phyloP scores from a whole-genome alignment of 305 asterid genomes.

The Ruellia speciosa region DNA sequence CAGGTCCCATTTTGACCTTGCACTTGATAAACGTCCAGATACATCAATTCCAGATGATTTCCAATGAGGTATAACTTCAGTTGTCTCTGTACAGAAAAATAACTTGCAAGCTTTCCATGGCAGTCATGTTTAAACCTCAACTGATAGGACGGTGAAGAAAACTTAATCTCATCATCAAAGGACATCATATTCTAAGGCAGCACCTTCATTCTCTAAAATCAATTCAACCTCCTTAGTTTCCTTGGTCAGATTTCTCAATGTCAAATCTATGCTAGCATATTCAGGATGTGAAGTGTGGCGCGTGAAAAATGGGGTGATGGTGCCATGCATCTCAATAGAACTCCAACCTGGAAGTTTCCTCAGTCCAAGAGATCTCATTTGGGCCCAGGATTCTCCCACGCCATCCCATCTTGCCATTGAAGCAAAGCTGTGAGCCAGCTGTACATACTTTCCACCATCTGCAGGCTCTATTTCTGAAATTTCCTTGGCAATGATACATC shows the following conservation, averaged over 20 bases:
- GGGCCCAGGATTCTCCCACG: constrained; percentile 72
- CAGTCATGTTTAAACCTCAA: background rate
- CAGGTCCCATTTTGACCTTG: background rate
- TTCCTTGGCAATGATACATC: constrained; percentile 41
- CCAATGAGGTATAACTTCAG: background rate
- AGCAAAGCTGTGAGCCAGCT: constrained; percentile 71
- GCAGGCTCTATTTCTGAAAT: constrained; percentile 36
- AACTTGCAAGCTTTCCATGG: background rate
- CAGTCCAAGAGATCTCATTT: constrained; percentile 65
- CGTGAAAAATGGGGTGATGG: constrained; percentile 50
- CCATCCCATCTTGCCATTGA: constrained; percentile 64
- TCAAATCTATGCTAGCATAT: constrained; percentile 35
- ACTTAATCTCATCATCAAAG: background rate
- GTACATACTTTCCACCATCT: constrained; percentile 77
- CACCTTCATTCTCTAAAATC: constrained; percentile 24
- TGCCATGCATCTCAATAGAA: constrained; percentile 55
- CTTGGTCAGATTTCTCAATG: constrained; percentile 35
- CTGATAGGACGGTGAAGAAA: background rate
- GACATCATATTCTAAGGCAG: background rate
- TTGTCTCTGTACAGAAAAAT: background rate
- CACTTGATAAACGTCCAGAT: background rate
- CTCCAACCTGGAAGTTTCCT: constrained; percentile 82
- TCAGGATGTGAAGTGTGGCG: constrained; percentile 60
- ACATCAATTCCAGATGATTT: background rate
- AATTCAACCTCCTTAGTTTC: constrained; percentile 31